A percentile compares a stretch with the other conserved stretches of the same genome.
Conservation (phyloP, 139 green algal species). For the Tetraselmis chui region DNA sequence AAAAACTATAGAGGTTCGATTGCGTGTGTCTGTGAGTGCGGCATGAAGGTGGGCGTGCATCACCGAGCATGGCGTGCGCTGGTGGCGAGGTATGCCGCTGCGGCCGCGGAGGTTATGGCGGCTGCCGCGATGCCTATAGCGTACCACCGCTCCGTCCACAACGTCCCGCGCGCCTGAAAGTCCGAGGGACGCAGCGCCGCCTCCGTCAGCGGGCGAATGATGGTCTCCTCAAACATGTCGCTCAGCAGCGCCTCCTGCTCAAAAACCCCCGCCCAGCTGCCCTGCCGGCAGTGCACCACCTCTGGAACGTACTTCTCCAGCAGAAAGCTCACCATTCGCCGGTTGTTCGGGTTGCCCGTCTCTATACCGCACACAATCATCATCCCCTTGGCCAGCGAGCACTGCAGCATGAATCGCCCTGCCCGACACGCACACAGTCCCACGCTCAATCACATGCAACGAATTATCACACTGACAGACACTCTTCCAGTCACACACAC, state of each 20-base stretch:
- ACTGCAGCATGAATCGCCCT: not conserved
- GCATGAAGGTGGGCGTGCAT: no score
- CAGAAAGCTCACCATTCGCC: not conserved
- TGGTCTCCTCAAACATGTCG: not conserved
- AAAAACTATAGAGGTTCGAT: no score
- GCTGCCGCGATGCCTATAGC: not conserved
- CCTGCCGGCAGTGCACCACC: not conserved
- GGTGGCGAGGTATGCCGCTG: no score
- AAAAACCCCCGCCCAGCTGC: not conserved
- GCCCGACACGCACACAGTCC: no score
- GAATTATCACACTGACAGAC: no score
- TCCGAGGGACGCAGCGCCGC: not conserved
- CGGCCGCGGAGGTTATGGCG: no score
- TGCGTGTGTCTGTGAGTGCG: no score
- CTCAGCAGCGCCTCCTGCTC: not conserved
- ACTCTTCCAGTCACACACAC: no score
- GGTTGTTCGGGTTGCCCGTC: not conserved
- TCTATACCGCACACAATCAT: not conserved
- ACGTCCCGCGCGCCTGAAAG: not conserved
- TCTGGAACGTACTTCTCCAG: not conserved
- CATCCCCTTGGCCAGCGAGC: not conserved
- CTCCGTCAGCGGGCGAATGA: not conserved
- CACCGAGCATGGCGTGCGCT: no score
- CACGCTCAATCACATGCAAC: no score
- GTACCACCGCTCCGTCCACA: not conserved